These are phyloP conservation scores for Paecilomyces sp. DNA, from an alignment of 2,329 filamentous ascomycete genomes.

Conservation along the genomic window DNA sequence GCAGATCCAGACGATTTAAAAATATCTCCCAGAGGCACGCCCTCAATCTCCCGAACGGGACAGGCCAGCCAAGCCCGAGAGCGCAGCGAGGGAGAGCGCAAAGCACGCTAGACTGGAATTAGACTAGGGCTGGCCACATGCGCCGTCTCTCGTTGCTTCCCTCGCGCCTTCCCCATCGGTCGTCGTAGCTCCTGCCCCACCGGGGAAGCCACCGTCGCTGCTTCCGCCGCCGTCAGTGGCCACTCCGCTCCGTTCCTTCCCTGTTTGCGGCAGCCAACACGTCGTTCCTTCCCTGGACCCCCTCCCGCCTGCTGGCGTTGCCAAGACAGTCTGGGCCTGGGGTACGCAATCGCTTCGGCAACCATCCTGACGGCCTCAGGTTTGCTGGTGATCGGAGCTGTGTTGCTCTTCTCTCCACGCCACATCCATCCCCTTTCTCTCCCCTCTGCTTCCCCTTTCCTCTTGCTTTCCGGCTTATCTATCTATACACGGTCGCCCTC, in stretches of 20 bases:
- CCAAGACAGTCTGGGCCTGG: neutral
- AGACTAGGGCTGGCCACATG: neutral
- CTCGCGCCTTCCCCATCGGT: neutral
- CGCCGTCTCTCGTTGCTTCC: neutral
- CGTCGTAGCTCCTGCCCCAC: neutral
- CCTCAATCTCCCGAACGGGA: neutral
- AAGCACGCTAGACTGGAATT: neutral
- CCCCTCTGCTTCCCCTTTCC: neutral
- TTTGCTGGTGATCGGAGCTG: neutral
- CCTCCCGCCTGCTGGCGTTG: neutral
- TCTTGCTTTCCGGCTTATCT: neutral
- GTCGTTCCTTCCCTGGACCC: neutral
- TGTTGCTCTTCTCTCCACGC: neutral
- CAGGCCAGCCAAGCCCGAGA: neutral
- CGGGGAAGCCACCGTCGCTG: neutral
- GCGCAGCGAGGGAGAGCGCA: neutral
- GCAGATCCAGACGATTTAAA: neutral
- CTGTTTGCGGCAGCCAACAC: neutral
- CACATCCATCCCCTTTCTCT: neutral
- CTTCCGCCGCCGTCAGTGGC: neutral
- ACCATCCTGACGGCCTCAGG: neutral
- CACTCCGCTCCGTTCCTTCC: neutral
- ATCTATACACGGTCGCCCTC: neutral
- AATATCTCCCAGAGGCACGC: neutral
- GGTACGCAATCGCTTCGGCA: conserved; percentile 1